A percentile compares a stretch with the other conserved stretches of the same genome.
Evolutionary conservation across 2,329 filamentous ascomycete species (phyloP).

Genomic region (Aspergillus terreus): DNA sequence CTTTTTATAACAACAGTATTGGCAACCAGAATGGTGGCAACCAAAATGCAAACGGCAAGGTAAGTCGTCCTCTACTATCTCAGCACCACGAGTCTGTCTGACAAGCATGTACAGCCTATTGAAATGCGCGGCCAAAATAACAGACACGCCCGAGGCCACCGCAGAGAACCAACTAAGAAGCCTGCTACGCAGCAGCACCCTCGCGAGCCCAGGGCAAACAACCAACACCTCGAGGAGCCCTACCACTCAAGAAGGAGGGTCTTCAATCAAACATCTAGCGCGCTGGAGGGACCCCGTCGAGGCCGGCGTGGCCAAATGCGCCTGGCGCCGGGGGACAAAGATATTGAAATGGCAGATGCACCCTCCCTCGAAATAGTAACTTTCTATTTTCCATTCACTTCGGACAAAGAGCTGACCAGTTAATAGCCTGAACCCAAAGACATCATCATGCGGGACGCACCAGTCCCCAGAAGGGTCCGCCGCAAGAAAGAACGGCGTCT

Average conservation of each 20-base stretch:
- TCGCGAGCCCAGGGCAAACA: no score
- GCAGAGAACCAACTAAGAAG: no score
- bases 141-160: no score
- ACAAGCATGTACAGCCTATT: no score
- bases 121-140: no score
- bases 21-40: no score
- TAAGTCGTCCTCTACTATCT: no score
- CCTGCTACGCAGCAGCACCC: no score
- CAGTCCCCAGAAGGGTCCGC: not conserved
- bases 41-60: no score
- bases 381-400: not conserved
- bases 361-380: not conserved
- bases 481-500: not conserved
- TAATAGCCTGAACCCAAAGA: not conserved
- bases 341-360: not conserved
- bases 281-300: not conserved
- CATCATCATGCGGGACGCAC: not conserved
- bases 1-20: not conserved
- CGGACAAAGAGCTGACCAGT: not conserved
- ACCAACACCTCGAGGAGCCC: no score
- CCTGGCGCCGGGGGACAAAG: not conserved
- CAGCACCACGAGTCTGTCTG: no score
- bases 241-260: no score
- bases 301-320: not conserved
- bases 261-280: not conserved